phyloP scores from a whole-genome alignment of 179 eudicot species.

The Drosera spatulata region DNA sequence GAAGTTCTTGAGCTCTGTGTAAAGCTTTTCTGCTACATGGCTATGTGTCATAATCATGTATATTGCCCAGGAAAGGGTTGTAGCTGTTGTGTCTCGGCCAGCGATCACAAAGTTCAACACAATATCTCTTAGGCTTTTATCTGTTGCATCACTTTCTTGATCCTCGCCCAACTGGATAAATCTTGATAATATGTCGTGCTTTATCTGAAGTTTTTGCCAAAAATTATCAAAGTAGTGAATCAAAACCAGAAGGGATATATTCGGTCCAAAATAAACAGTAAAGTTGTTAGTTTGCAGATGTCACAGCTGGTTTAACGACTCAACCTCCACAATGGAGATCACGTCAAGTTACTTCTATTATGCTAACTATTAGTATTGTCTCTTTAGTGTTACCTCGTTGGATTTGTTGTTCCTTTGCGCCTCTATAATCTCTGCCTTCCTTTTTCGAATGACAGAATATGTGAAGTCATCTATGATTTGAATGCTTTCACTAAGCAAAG shows the following conservation, averaged over 20 bases:
- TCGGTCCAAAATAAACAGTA: too few species aligned
- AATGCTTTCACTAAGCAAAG: conserved; percentile 63
- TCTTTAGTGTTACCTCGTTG: conserved; percentile 31
- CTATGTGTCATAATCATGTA: conserved; percentile 68
- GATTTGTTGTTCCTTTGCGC: conserved; percentile 23
- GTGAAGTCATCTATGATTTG: conserved; percentile 70
- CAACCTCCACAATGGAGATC: too few species aligned
- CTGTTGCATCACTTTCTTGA: conserved; percentile 60
- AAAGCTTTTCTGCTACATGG: conserved; percentile 57
- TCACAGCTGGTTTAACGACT: too few species aligned
- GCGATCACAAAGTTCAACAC: conserved; percentile 29
- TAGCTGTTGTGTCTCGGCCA: conserved; percentile 92
- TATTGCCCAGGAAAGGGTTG: conserved; percentile 88
- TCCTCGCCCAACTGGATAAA: conserved; percentile 80
- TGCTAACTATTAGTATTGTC: not conserved
- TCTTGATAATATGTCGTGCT: conserved; percentile 79
- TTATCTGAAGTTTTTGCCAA: conserved; percentile 29
- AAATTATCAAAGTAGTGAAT: too few species aligned
- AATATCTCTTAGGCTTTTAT: conserved; percentile 85
- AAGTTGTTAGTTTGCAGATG: too few species aligned
- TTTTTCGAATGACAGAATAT: conserved; percentile 60
- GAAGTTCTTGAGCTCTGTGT: conserved; percentile 46
- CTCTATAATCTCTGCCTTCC: conserved; percentile 63
- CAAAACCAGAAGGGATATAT: too few species aligned
- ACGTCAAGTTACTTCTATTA: too few species aligned